Evolutionary conservation across 148 eudicot species (phyloP).

Genomic region (Silene latifolia): DNA sequence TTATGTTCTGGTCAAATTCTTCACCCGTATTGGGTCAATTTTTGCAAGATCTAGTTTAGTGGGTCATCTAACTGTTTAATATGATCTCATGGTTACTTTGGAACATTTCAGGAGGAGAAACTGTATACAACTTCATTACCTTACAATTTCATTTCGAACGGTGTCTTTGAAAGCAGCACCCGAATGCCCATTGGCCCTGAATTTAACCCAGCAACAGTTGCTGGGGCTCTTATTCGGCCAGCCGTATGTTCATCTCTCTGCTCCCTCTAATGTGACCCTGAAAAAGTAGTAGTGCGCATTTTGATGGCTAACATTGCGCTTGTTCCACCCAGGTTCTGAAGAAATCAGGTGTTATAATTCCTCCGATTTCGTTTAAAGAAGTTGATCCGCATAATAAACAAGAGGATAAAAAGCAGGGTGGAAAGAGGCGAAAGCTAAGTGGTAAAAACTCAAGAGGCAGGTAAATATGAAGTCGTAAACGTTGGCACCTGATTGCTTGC

Average conservation of each 20-base stretch:
- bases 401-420: constrained; percentile 31
- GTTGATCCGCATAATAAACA: constrained; percentile 53
- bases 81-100: not conserved
- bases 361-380: constrained; percentile 70
- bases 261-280: not conserved
- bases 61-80: not conserved
- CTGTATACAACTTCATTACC: constrained; percentile 61
- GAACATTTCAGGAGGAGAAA: constrained; percentile 68
- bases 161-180: constrained; percentile 60
- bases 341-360: constrained; percentile 72
- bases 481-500: too few species aligned
- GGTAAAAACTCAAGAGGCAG: constrained; percentile 29
- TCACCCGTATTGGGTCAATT: not conserved
- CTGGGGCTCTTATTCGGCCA: constrained; percentile 77
- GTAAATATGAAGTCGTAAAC: constrained; percentile 5
- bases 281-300: not conserved
- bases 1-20: not conserved
- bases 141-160: constrained; percentile 66
- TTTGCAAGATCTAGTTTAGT: not conserved
- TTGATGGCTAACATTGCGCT: constrained; percentile 12
- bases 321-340: constrained; percentile 65
- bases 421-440: constrained; percentile 25
- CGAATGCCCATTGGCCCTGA: constrained; percentile 97
- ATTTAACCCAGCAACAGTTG: constrained; percentile 63
- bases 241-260: constrained; percentile 46